Evolutionary conservation across 2,329 filamentous ascomycete genomes (phyloP).

Genomic region (Cladosporium colombiae): DNA sequence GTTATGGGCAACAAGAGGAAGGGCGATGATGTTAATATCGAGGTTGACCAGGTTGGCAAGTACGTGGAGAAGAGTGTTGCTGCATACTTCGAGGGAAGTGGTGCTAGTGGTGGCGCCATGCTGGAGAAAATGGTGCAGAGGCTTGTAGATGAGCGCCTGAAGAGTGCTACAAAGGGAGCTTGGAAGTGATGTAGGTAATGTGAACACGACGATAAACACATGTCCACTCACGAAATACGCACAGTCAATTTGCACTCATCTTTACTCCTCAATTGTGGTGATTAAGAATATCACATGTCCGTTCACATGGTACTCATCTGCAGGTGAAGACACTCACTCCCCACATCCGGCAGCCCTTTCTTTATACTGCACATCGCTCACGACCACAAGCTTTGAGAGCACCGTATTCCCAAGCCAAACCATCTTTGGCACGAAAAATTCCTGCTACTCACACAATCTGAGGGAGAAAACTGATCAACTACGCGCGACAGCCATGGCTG

Average conservation of each 20-base stretch:
- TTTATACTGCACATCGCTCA: background rate
- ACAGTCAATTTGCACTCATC: too few species aligned
- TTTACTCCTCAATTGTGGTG: background rate
- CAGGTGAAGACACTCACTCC: too few species aligned
- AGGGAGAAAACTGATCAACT: background rate
- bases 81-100: slow-evolving; percentile 69
- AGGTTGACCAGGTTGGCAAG: slow-evolving; percentile 86
- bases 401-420: background rate
- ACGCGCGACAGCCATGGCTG: background rate
- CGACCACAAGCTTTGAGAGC: too few species aligned
- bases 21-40: slow-evolving; percentile 84
- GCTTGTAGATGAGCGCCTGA: slow-evolving; percentile 70
- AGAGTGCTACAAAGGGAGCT: background rate
- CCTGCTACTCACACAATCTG: too few species aligned
- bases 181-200: slow-evolving; percentile 1
- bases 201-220: background rate
- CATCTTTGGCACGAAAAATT: too few species aligned
- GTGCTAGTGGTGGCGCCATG: slow-evolving; percentile 52
- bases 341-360: too few species aligned
- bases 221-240: background rate
- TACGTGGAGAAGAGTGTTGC: slow-evolving; percentile 88
- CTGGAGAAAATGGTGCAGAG: slow-evolving; percentile 59
- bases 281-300: background rate
- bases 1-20: slow-evolving; percentile 75
- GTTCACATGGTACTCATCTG: too few species aligned